These are phyloP conservation scores for Flueggea neowawraea DNA, from an alignment of 441 rosid genomes.

Conservation along the genomic window DNA sequence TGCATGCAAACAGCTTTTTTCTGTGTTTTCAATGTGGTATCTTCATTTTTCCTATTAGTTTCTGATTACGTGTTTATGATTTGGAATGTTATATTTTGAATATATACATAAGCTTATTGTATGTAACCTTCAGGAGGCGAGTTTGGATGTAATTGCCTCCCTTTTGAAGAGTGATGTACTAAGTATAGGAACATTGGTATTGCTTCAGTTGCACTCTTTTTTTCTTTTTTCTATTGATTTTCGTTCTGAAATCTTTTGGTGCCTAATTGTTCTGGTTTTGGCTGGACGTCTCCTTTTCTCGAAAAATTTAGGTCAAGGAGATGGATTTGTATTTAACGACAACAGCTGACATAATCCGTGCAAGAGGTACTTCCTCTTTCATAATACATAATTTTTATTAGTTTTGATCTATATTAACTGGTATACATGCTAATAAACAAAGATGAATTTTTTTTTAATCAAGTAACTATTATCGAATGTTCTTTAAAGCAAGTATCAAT, in stretches of 20 bases:
- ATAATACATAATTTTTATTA: not conserved
- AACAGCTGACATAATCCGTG: constrained; percentile 59
- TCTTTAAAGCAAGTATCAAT: too few relatives aligned
- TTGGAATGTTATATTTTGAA: not conserved
- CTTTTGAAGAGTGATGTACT: constrained; percentile 52
- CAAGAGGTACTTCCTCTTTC: constrained; percentile 49
- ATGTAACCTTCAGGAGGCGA: constrained; percentile 48
- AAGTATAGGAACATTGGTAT: constrained; percentile 58
- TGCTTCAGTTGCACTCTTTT: not conserved
- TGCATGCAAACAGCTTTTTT: not conserved
- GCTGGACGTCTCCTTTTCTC: not conserved
- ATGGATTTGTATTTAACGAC: constrained; percentile 86
- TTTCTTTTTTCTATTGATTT: constrained; percentile 2
- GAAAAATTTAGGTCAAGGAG: constrained; percentile 55
- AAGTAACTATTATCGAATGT: too few relatives aligned
- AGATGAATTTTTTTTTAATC: too few relatives aligned
- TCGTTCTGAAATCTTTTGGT: not conserved
- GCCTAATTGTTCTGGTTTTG: not conserved
- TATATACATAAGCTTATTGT: not conserved
- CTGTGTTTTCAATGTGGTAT: not conserved
- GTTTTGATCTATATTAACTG: not conserved
- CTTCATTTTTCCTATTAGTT: not conserved
- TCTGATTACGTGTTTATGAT: not conserved
- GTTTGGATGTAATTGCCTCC: constrained; percentile 55
- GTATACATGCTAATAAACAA: too few relatives aligned